phyloP scores from a whole-genome alignment of 805 yeast genomes.

The Kregervanrija pseudodelftensis region DNA sequence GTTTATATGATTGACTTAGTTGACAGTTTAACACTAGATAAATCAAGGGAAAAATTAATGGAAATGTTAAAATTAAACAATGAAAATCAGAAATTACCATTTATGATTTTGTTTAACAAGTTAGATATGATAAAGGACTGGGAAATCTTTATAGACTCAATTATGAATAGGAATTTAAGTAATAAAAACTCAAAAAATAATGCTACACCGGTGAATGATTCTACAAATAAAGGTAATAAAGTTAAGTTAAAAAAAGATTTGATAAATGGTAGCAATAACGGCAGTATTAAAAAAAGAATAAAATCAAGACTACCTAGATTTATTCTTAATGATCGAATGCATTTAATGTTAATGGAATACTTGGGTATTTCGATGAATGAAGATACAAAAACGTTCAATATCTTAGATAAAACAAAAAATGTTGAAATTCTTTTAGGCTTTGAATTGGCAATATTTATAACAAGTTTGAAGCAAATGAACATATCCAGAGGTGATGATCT shows the following conservation, averaged over 20 bases:
- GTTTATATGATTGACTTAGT: slow-evolving; percentile 25
- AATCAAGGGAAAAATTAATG: slow-evolving; percentile 15
- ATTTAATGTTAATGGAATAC: slow-evolving; percentile 13
- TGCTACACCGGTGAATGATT: too few species aligned
- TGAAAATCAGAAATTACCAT: slow-evolving; percentile 13
- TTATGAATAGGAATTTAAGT: not conserved
- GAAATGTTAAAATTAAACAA: slow-evolving; percentile 18
- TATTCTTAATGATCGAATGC: slow-evolving; percentile 1
- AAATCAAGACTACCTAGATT: not conserved
- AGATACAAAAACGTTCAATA: not conserved
- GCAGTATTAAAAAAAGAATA: not conserved
- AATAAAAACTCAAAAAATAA: slow-evolving; percentile 1
- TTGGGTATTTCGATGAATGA: slow-evolving; percentile 11
- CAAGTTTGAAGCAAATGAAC: too few species aligned
- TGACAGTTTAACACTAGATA: slow-evolving; percentile 21
- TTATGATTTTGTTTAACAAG: slow-evolving; percentile 26
- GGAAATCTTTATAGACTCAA: slow-evolving; percentile 7
- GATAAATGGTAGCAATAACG: too few species aligned
- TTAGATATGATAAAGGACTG: slow-evolving; percentile 18
- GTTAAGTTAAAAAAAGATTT: too few species aligned
- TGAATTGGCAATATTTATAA: too few species aligned
- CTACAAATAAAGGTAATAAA: slow-evolving; percentile 3
- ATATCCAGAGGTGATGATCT: too few species aligned
- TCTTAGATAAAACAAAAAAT: too few species aligned
- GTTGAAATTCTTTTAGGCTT: too few species aligned